Base-by-base conservation (phyloP, 345 rosid species). In the Cardamine occulta region DNA sequence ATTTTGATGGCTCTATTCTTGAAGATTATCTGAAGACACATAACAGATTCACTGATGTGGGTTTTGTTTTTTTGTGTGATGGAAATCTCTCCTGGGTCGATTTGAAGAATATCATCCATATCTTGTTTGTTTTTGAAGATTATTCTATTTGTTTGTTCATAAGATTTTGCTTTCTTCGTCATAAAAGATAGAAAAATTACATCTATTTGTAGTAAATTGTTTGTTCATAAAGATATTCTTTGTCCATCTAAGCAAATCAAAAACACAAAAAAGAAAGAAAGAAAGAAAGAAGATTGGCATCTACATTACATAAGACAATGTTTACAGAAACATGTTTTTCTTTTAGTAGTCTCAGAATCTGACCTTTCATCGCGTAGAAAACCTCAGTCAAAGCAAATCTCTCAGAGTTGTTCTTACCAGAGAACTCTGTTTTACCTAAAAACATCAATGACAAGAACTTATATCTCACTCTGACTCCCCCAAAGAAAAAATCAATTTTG, bases 341-440 rank as follows among this genome's bases (percentile, higher is more conserved):
- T 23, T 63, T 63, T 31, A 0, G 0, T 5, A 28, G n/a, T 49
- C 18, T 75, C 62, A 39, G 37, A 68, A 29, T 29, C 51, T 76
- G 48, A 75, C 74, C 74, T 60, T 58, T 68, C 63, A 52, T 11
- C 0, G 54, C 10, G 14, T 14, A n/a, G 31, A 32, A 40, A 64
- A 34, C 14, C 32, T 60, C 35, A 21, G 4, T 59, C 42, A 84
- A 24, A 84, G 84, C 81, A 87, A 74, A 68, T 88, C 91, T 83
- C 75, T 77, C 54, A 84, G 78, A 44, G 85, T 80, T 29, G 88
- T 88, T 79, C 80, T 83, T 39, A 74, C 79, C 11, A 65, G 66
- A 56, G 81, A 42, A 11, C 73, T 71, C 48, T 75, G 78, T 64
- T 85, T 76, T 48, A 64, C 80, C 96, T 86, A 14, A 66, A 44